Base-by-base conservation (phyloP, 108 stramenopile species). In the Cyclostephanos tholiformis region DNA sequence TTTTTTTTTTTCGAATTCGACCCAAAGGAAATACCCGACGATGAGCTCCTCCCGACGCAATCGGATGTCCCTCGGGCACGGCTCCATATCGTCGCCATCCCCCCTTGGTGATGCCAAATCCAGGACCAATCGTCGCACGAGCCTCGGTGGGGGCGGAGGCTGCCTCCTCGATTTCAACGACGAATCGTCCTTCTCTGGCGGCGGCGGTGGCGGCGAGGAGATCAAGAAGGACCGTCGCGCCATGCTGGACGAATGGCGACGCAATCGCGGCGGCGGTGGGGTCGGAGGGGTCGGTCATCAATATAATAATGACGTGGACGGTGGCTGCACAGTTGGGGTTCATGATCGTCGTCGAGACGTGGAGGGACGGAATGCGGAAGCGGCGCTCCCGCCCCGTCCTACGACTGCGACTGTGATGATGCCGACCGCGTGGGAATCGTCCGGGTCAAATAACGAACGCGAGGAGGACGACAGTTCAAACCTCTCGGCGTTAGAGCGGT, bases 191-290 rank as follows among this genome's bases (percentile, higher is more conserved):
- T 38, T 1, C 7, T 32, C n/a, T 25, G 52, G 17, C 29, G 25
- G 25, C 22, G 23, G 39, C 6, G 52, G 22, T 38, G 53, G 49
- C 22, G 53, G 50, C 30, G 29, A 32, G 16, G 67, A 67, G 39
- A 76, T 80, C 0, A 63, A 65, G 38, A 78, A 88, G 16, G 93
- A 91, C 74, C 85, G 89, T 32, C 79, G 89, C 41, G 88, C 88
- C 25, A 82, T 84, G 86, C 66, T 94, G 66, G 89, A 90, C 39
- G 87, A 88, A 62, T 94, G 93, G 93, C 57, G 92, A 14, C 64
- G 70, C 19, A 63, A 74, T 44, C 49, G 50, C 20, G 64, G 35
- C 38, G 20, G 56, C 56, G 63, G 71, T 14, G 67, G 64, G 10
- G 69, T 65, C 22, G 35, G 26, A 23, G 61, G 57, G 3, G n/a